A percentile compares a stretch with the other conserved stretches of the same genome.
phyloP scores from a whole-genome alignment of 2,329 filamentous ascomycete genomes.

The Diaporthe sp. region DNA sequence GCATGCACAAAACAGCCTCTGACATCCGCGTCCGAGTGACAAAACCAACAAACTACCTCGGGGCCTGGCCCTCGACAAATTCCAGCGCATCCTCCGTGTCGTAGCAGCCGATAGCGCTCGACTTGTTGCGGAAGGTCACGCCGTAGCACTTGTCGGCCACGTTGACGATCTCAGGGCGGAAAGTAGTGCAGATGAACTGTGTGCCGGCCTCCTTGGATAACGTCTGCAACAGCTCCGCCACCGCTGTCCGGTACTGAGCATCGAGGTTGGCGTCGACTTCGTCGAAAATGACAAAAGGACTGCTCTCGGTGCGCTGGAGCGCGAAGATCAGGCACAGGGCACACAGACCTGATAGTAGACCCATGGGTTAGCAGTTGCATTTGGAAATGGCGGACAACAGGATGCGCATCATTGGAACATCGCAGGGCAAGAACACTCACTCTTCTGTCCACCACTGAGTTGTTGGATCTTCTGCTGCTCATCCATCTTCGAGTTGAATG shows the following conservation, averaged over 20 bases:
- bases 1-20: conserved; percentile 1
- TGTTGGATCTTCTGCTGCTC: conserved; percentile 99
- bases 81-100: conserved; percentile 88
- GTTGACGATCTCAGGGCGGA: conserved; percentile 94
- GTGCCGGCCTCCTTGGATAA: conserved; percentile 77
- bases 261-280: conserved; percentile 99
- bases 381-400: background rate
- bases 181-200: conserved; percentile 98
- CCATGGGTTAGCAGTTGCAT: conserved; percentile 15
- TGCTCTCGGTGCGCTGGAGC: conserved; percentile 97
- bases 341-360: conserved; percentile 77
- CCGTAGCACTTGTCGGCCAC: conserved; percentile 99
- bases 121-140: conserved; percentile 94
- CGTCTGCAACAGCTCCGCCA: conserved; percentile 87
- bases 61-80: conserved; percentile 89
- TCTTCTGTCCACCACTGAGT: conserved; percentile 97
- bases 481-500: conserved; percentile 96
- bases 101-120: conserved; percentile 93
- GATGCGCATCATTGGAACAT: background rate
- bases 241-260: conserved; percentile 96
- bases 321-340: conserved; percentile 98
- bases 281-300: conserved; percentile 98
- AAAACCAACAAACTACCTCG: conserved; percentile 45
- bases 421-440: conserved; percentile 64
- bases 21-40: too few species aligned